phyloP scores from a whole-genome alignment of 2,329 filamentous ascomycete genomes.

The Botrytis squamosa region DNA sequence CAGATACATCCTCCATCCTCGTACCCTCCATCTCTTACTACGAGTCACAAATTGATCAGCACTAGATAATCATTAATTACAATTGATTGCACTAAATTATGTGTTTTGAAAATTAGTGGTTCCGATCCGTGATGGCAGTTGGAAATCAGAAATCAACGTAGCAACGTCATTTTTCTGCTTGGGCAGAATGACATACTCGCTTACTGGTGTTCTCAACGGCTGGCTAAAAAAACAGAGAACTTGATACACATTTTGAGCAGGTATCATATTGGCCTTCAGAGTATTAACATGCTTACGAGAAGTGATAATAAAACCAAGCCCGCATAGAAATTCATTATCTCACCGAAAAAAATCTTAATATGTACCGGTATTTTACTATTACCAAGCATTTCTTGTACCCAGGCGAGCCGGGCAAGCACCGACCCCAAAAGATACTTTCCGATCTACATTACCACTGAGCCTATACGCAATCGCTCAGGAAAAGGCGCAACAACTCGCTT shows the following conservation, averaged over 20 bases:
- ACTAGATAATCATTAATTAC: not conserved
- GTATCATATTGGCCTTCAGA: no score
- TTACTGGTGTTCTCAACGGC: not conserved
- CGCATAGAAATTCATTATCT: no score
- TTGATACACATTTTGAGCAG: no score
- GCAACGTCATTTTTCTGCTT: not conserved
- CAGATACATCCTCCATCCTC: not conserved
- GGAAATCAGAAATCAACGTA: not conserved
- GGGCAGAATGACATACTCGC: not conserved
- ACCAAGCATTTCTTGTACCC: not conserved
- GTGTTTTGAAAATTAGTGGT: not conserved
- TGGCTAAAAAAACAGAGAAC: no score
- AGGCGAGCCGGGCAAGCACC: not conserved
- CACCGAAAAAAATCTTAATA: no score
- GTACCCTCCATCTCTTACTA: not conserved
- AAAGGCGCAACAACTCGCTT: not conserved
- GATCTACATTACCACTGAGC: not conserved
- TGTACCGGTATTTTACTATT: no score
- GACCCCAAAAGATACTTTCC: not conserved
- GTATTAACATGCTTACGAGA: no score
- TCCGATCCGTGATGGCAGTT: not conserved
- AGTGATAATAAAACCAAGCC: no score
- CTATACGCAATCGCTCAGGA: not conserved
- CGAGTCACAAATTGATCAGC: not conserved
- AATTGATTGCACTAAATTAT: not conserved